Percentiles rank a stretch among this genome's conserved stretches.
phyloP scores from a whole-genome alignment of 257 asterid genomes.

The Forsythia viridissima region DNA sequence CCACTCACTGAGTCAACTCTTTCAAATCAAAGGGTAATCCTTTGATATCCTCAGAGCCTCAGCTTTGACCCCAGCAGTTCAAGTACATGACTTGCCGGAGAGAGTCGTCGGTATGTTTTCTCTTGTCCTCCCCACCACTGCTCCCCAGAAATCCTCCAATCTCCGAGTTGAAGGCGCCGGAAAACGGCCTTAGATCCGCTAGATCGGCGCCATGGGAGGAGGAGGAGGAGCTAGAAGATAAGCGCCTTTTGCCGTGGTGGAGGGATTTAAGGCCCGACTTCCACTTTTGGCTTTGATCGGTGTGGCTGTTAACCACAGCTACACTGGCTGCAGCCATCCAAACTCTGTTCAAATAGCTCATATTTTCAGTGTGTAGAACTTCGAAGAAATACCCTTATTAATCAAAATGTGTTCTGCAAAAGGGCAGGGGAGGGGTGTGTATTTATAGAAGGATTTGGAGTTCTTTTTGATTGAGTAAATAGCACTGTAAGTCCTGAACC shows the following conservation, averaged over 20 bases:
- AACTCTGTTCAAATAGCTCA: slow-evolving; percentile 49
- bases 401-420: too few species aligned
- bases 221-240: slow-evolving; percentile 28
- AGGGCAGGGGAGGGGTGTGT: too few species aligned
- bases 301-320: slow-evolving; percentile 59
- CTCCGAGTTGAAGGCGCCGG: slow-evolving; percentile 32
- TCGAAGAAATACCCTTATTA: too few species aligned
- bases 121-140: slow-evolving; percentile 32
- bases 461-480: too few species aligned
- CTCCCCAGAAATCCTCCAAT: background rate
- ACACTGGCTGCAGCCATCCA: slow-evolving; percentile 72
- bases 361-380: background rate
- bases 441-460: too few species aligned
- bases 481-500: too few species aligned
- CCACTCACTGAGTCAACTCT: too few species aligned
- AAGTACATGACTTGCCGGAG: slow-evolving; percentile 73
- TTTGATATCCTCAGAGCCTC: background rate
- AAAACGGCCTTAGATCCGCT: slow-evolving; percentile 48
- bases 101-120: slow-evolving; percentile 60
- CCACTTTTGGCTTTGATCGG: slow-evolving; percentile 36
- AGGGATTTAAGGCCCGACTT: slow-evolving; percentile 50
- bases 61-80: slow-evolving; percentile 60
- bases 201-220: slow-evolving; percentile 19
- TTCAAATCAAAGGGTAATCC: too few species aligned
- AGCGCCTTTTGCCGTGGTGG: slow-evolving; percentile 47